These are phyloP conservation scores for Crucibulum parvulum DNA, from an alignment of 1,284 basidiomycete species.

Conservation along the genomic window DNA sequence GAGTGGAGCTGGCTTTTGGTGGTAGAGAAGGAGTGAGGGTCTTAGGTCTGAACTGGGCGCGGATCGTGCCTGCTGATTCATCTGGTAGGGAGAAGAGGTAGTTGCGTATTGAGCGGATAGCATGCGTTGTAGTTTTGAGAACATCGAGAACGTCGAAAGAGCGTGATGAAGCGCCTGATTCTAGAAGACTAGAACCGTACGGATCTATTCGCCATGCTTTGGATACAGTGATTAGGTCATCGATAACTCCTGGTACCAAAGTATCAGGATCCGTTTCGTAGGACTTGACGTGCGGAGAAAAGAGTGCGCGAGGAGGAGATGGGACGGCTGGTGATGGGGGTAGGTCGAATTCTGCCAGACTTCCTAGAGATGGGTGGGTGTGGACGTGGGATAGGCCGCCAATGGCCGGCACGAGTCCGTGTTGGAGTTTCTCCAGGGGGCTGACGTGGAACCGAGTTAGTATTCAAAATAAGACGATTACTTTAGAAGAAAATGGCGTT, in stretches of 20 bases:
- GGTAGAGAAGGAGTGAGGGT: slow-evolving; percentile 16
- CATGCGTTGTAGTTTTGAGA: slow-evolving; percentile 77
- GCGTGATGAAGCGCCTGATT: not conserved
- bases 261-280: slow-evolving; percentile 77
- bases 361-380: slow-evolving; percentile 47
- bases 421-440: slow-evolving; percentile 58
- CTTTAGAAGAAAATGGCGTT: no score
- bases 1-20: slow-evolving; percentile 12
- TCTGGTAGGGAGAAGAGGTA: slow-evolving; percentile 83
- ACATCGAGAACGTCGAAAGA: slow-evolving; percentile 66
- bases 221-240: slow-evolving; percentile 69
- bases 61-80: slow-evolving; percentile 63
- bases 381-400: slow-evolving; percentile 59
- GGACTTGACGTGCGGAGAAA: slow-evolving; percentile 62
- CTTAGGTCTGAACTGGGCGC: slow-evolving; percentile 53
- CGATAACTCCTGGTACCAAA: slow-evolving; percentile 72
- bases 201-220: slow-evolving; percentile 54
- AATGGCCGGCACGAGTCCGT: slow-evolving; percentile 76
- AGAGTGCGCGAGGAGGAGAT: slow-evolving; percentile 45
- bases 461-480: no score
- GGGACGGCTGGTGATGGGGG: slow-evolving; percentile 74
- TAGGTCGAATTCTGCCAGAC: slow-evolving; percentile 58
- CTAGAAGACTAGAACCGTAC: no score
- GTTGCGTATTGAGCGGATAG: slow-evolving; percentile 81
- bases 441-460: slow-evolving; percentile 33